phyloP scores from a whole-genome alignment of 2,329 filamentous ascomycete species.

The Epichloe sp. region DNA sequence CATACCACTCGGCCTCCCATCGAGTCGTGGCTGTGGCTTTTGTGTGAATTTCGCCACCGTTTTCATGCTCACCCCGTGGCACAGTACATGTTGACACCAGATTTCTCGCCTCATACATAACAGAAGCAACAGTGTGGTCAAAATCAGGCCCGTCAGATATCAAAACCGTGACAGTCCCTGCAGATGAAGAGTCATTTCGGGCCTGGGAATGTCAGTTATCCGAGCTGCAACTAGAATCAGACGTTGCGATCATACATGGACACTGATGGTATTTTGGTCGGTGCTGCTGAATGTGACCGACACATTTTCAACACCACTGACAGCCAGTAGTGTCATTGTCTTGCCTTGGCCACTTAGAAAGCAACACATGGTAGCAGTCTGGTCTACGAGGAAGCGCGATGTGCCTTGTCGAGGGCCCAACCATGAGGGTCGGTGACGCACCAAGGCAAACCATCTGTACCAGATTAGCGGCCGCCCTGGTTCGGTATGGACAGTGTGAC shows the following conservation, averaged over 20 bases:
- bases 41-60: conserved; percentile 31
- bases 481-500: not conserved
- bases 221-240: not conserved
- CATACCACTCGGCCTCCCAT: conserved; percentile 83
- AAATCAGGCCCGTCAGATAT: conserved; percentile 60
- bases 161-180: conserved; percentile 48
- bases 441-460: conserved; percentile 63
- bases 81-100: conserved; percentile 25
- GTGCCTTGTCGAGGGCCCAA: conserved; percentile 77
- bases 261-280: conserved; percentile 48
- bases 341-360: conserved; percentile 62
- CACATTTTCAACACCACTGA: conserved; percentile 62
- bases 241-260: conserved; percentile 40
- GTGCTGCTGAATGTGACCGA: conserved; percentile 56
- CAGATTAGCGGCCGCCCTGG: not conserved
- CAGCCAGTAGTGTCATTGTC: conserved; percentile 63
- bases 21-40: conserved; percentile 41
- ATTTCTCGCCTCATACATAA: conserved; percentile 77
- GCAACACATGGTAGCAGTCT: conserved; percentile 65
- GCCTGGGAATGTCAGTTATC: conserved; percentile 24
- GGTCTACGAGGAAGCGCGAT: conserved; percentile 51
- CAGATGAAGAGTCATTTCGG: conserved; percentile 51
- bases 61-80: conserved; percentile 29
- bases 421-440: conserved; percentile 74
- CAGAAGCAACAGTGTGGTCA: conserved; percentile 63